Percentiles rank a stretch among this genome's conserved stretches.
Conservation (phyloP, 441 rosid genomes). For the Rhodomyrtus psidioides region DNA sequence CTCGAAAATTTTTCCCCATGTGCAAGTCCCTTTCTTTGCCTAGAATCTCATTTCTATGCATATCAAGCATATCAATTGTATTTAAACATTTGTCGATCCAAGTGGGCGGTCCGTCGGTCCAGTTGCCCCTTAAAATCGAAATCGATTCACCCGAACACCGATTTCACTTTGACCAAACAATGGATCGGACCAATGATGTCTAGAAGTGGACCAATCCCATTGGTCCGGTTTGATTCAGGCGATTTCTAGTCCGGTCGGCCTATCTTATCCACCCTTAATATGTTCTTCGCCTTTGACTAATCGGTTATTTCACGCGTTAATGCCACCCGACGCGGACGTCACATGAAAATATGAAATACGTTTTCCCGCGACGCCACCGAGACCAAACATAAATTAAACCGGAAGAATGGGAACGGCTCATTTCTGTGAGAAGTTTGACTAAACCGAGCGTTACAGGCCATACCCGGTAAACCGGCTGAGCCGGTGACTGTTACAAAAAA, state of each 20-base stretch:
- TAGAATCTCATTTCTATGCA: too few relatives aligned
- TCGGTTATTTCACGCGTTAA: not conserved
- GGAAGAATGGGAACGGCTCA: not conserved
- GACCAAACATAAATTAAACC: not conserved
- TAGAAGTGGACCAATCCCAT: rapidly evolving
- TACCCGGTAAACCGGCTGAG: conserved; percentile 15
- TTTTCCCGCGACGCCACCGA: not conserved
- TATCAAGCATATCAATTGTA: too few relatives aligned
- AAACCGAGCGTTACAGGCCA: not conserved
- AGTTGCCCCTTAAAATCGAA: too few relatives aligned
- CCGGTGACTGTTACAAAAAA: conserved; percentile 8
- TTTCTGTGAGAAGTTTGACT: not conserved
- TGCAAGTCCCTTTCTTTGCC: too few relatives aligned
- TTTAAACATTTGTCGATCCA: too few relatives aligned
- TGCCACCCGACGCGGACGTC: not conserved
- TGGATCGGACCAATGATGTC: too few relatives aligned
- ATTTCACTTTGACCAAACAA: too few relatives aligned
- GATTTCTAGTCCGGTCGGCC: too few relatives aligned
- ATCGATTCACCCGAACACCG: rapidly evolving
- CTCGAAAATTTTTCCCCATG: too few relatives aligned
- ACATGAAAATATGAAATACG: not conserved
- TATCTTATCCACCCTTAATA: too few relatives aligned
- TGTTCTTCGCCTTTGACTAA: not conserved
- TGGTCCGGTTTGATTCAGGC: too few relatives aligned
- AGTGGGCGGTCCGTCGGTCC: too few relatives aligned